Evolutionary conservation across 2,329 filamentous ascomycete species (phyloP), one percentile per base, ranked within the genome.

Genomic region (Penicillium italicum): DNA sequence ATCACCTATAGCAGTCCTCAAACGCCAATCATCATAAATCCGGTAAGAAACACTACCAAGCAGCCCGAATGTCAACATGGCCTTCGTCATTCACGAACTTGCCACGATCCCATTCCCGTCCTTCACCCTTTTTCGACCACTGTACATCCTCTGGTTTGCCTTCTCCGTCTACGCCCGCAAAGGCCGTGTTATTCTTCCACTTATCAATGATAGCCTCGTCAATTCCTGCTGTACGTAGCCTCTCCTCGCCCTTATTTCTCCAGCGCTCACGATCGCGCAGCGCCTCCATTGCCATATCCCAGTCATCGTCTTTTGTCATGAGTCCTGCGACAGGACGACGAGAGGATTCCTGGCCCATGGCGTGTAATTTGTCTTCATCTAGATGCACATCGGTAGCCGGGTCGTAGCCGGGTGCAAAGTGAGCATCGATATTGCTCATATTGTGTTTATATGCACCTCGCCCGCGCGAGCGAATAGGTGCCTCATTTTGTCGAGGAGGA

Each of bases 211-310:
- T 84, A 5, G 85, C 83, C 16, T 91, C 88, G 1, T 83, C 85
- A 67, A 96, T 95, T 0, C 91, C 92, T 0, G 90, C 91, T 20
- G 83, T 84, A 33, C 85, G 85, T 57, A 97, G 75, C 55, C 91
- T 79, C 50, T 91, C 86, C 7, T 89, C 89, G 30, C 91, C 90
- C 62, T 86, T 84, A 60, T 86, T 81, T 66, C 85, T 86, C 84
- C 89, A 91, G 62, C 86, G 86, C 62, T 90, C 84, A n/a, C 90
- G 85, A 69, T 96, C 91, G 37, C 88, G 83, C 53, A 90, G 80
- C 5, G 87, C 85, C 72, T 96, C 91, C 1, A 94, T 78, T 0
- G 89, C 85, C 64, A 90, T 84, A 42, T 90, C 88, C 91, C 91
- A 96, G 57, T 90, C 85, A 58, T 87, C 85, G 28, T 79, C 80